These are phyloP conservation scores for Neckera pumila DNA, from an alignment of 225 moss, liverwort and hornwort genomes.

Conservation along the genomic window DNA sequence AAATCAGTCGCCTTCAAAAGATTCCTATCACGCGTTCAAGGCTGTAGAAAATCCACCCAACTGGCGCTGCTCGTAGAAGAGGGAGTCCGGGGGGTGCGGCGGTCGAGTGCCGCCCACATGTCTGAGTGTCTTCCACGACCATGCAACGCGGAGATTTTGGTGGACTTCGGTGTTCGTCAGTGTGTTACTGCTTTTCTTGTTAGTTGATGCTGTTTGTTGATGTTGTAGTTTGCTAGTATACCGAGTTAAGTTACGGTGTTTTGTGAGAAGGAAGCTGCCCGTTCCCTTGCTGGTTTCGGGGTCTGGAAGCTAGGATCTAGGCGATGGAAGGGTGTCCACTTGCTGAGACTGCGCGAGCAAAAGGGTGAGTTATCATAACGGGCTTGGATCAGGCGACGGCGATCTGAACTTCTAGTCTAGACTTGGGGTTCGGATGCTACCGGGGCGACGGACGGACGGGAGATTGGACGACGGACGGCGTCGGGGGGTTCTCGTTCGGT, in stretches of 20 bases:
- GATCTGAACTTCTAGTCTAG: not conserved
- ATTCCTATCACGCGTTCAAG: not conserved
- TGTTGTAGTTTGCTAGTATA: not conserved
- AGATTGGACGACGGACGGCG: not conserved
- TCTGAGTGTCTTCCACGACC: not conserved
- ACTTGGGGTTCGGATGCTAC: not conserved
- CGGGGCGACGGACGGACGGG: not conserved
- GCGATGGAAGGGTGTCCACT: not conserved
- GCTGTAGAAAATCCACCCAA: not conserved
- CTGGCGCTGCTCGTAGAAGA: too few species aligned
- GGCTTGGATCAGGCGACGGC: not conserved
- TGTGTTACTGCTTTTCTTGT: not conserved
- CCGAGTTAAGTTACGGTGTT: too few species aligned
- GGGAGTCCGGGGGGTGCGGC: not conserved
- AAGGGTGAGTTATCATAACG: too few species aligned
- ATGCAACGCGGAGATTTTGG: not conserved
- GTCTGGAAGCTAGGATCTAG: not conserved
- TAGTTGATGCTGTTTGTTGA: not conserved
- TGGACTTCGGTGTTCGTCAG: not conserved
- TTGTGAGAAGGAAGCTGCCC: not conserved
- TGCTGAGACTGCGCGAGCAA: not conserved
- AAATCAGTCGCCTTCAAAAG: not conserved
- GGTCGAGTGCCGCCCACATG: not conserved
- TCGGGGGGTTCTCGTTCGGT: not conserved
- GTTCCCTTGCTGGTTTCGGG: not conserved